phyloP scores from a whole-genome alignment of 768 basidiomycete genomes.

The Lentinula detonsa region DNA sequence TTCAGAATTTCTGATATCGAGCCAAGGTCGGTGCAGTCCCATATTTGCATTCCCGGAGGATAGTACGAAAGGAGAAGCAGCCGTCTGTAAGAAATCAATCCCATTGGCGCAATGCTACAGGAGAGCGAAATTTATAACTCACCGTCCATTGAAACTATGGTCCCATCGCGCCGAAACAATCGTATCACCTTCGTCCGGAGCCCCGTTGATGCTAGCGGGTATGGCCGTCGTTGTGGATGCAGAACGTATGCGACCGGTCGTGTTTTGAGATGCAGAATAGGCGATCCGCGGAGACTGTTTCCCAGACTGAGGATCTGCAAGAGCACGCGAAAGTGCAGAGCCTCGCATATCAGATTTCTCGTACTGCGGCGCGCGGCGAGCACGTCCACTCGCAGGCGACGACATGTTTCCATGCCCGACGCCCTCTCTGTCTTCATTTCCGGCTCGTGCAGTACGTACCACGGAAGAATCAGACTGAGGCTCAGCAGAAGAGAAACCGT shows the following conservation, averaged over 20 bases:
- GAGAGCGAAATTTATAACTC: conserved; percentile 11
- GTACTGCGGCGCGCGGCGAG: not conserved
- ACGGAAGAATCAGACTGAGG: not conserved
- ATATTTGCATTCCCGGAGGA: conserved; percentile 45
- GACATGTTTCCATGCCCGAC: not conserved
- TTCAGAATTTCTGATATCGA: conserved; percentile 50
- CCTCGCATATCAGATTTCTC: not conserved
- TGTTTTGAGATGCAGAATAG: not conserved
- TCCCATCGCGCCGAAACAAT: conserved; percentile 46
- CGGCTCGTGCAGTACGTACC: not conserved
- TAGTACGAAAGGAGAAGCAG: conserved; percentile 49
- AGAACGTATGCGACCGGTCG: conserved; percentile 6
- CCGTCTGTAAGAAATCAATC: conserved; percentile 21
- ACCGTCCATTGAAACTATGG: conserved; percentile 11
- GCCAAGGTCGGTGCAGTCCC: conserved; percentile 49
- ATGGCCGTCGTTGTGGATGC: conserved; percentile 13
- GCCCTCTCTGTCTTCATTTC: not conserved
- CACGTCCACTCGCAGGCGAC: not conserved
- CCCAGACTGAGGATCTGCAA: not conserved
- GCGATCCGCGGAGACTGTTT: not conserved
- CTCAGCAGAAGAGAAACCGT: conserved; percentile 5
- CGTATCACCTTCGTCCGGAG: conserved; percentile 20
- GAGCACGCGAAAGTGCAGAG: not conserved
- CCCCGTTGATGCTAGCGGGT: conserved; percentile 15
- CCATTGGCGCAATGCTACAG: conserved; percentile 5